Evolutionary conservation across 1,284 basidiomycete genomes (phyloP).

Genomic region (Cryptococcus sp.): DNA sequence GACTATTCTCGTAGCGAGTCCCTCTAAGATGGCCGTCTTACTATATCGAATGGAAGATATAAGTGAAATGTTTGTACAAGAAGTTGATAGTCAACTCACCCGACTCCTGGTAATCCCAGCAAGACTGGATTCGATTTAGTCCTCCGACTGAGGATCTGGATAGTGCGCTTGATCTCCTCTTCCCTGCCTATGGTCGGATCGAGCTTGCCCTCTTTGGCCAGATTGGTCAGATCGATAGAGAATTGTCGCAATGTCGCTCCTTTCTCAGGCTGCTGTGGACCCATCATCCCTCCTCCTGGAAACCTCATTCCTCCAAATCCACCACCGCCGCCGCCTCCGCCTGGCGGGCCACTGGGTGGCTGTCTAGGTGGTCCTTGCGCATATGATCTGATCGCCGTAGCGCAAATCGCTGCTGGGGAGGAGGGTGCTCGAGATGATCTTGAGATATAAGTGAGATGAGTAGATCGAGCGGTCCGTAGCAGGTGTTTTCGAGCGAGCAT

Average conservation of each 20-base stretch:
- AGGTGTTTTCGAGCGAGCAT: conserved; percentile 22
- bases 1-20: conserved; percentile 79
- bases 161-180: conserved; percentile 85
- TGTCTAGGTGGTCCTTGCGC: conserved; percentile 27
- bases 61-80: no score
- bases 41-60: no score
- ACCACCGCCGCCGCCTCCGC: conserved; percentile 22
- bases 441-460: conserved; percentile 1
- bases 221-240: conserved; percentile 78
- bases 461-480: conserved; percentile 14
- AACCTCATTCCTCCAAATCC: conserved; percentile 37
- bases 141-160: conserved; percentile 68
- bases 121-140: conserved; percentile 85
- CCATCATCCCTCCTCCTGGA: conserved; percentile 28
- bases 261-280: conserved; percentile 57
- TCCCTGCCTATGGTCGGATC: conserved; percentile 89
- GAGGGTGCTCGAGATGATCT: background rate
- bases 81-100: conserved; percentile 41
- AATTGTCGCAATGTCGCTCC: conserved; percentile 83
- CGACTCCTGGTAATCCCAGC: conserved; percentile 68
- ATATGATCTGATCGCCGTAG: conserved; percentile 20
- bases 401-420: background rate
- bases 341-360: conserved; percentile 21
- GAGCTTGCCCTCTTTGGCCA: conserved; percentile 79
- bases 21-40: conserved; percentile 91